Evolutionary conservation across 768 basidiomycete genomes (phyloP), one percentile per base, ranked within the genome.

Genomic region (Cystofilobasidium bisporidii): DNA sequence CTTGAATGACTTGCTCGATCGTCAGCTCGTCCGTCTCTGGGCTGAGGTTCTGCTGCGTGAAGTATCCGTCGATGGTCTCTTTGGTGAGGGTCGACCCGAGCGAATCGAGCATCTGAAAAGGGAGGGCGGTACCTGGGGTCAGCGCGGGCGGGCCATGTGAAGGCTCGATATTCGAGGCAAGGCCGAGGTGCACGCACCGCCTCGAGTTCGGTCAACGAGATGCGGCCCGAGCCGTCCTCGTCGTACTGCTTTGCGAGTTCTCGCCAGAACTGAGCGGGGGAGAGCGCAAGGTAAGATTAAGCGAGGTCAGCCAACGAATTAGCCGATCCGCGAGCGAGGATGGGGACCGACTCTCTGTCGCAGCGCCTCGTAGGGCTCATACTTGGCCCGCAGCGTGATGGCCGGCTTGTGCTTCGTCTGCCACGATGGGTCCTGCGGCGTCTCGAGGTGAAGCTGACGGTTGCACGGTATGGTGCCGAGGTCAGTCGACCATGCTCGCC

Each of bases 241-340:
- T 96, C 93, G 77, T 97, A 98, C 71, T 93, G 88, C 61, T 83
- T 83, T 47, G 94, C 82, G 76, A 90, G 92, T 71, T 88, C 86
- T 1, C 85, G 80, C 92, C 92, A 96, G 81, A 93, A 92, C 2
- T 83, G 84, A n/a, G n/a, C n/a, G n/a, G n/a, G n/a, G n/a, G n/a
- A n/a, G n/a, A n/a, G 73, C 91, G 90, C 8, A 40, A 28, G 15
- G 5, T 22, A 61, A 26, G 24, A 3, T 5, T 6, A 28, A 22
- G 28, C 15, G 15, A 11, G 36, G 15, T 45, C 33, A 45, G 60
- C 24, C n/a, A n/a, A n/a, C n/a, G n/a, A n/a, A n/a, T n/a, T n/a
- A n/a, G 17, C 11, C 20, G 18, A 20, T 8, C 17, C 6, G 18
- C 1, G 11, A 41, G 38, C 18, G n/a, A 61, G 38, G n/a, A 1